These are phyloP conservation scores for Pichiaceae sp. DNA, from an alignment of 1,139 yeast genomes.

Conservation along the genomic window DNA sequence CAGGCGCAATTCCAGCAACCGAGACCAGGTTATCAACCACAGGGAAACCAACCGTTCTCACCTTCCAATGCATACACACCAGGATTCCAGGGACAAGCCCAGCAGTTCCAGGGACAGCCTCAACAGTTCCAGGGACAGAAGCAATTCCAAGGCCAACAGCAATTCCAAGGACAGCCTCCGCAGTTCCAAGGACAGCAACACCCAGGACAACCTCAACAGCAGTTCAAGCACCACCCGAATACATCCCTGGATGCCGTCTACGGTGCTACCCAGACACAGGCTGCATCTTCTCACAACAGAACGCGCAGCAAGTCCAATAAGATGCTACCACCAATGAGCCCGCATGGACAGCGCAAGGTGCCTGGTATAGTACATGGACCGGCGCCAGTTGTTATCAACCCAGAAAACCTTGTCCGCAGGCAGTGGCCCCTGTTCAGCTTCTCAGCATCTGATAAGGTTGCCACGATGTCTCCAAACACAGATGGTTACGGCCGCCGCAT, in stretches of 20 bases:
- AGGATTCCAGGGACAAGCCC: too few relatives aligned
- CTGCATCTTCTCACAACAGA: slow-evolving; percentile 14
- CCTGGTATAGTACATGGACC: slow-evolving; percentile 11
- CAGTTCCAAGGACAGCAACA: slow-evolving; percentile 2
- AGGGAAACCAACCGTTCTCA: too few relatives aligned
- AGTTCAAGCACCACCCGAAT: background rate
- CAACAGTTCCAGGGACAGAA: background rate
- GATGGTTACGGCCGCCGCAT: slow-evolving; percentile 21
- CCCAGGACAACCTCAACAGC: slow-evolving; percentile 2
- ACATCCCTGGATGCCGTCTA: slow-evolving; percentile 17
- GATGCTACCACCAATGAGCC: slow-evolving; percentile 16
- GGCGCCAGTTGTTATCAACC: slow-evolving; percentile 27
- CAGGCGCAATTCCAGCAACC: background rate
- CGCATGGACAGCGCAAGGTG: slow-evolving; percentile 2
- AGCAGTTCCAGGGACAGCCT: background rate
- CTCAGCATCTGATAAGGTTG: slow-evolving; percentile 40
- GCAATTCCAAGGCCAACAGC: background rate
- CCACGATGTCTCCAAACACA: slow-evolving; percentile 35
- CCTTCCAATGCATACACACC: background rate
- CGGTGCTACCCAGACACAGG: slow-evolving; percentile 16
- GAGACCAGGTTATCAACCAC: too few relatives aligned
- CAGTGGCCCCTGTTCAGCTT: slow-evolving; percentile 80
- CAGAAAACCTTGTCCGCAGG: slow-evolving; percentile 27
- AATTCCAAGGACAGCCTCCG: background rate
- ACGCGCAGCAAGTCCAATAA: slow-evolving; percentile 4